Base-by-base conservation (phyloP, 1,284 basidiomycete genomes). In the Sporisorium scitamineum region DNA sequence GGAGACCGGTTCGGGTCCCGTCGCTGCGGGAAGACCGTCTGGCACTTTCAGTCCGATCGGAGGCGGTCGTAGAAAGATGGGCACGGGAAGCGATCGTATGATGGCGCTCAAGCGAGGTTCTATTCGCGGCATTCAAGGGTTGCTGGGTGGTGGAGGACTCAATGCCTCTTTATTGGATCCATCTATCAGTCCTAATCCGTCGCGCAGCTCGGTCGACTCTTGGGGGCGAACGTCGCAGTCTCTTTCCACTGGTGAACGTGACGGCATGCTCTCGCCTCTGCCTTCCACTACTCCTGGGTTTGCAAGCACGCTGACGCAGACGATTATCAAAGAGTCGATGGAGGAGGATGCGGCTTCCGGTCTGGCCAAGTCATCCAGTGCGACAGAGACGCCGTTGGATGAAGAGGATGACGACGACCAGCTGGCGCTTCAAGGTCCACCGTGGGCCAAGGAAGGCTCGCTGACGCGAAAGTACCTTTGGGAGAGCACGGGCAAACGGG, bases 401-500 rank as follows among this genome's bases (percentile, higher is more conserved):
- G 68, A 70, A 9, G 78, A 77, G 31, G 64, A 75, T 18, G 72
- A 70, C 29, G 95, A 98, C 83, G 95, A 97, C 83, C 94, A 97
- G 86, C 89, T 98, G 13, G 95, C 96, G 0, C 88, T 98, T 37
- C 90, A 97, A 13, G 96, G 96, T 26, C 91, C 96, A 3, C 96
- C 96, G 0, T 99, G 96, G 96, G 96, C 96, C 0, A 99, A 99
- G 86, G 96, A 99, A 86, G 96, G 96, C 16, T 92, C 95, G 88
- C 89, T 99, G 4, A 92, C 91, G 76, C 91, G 95, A 37, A 98
- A 97, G 85, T 92, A 95, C 75, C 97, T 96, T 85, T 95, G 93
- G 91, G 95, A 97, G 82, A 89, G 90, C 4, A 88, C 90, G 0
- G 91, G 91, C 11, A 95, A 93, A 85, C 88, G 94, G 27, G 91